Percentiles rank a stretch among this genome's conserved stretches.
Conservation (phyloP, 768 basidiomycete genomes). For the Suillus cothurnatus region DNA sequence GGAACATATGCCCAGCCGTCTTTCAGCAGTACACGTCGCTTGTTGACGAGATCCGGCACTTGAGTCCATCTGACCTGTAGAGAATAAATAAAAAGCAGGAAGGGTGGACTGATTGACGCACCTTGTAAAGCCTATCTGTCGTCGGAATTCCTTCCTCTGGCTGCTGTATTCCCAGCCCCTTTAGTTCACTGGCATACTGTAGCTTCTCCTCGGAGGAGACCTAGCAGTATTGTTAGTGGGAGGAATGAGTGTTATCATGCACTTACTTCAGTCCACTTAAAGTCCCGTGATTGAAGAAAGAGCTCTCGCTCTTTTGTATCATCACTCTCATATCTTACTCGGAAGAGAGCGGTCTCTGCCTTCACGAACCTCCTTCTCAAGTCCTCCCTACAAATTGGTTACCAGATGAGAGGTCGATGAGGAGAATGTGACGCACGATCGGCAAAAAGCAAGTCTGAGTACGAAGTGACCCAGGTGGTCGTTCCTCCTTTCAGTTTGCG, state of each 20-base stretch:
- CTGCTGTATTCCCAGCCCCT: conserved; percentile 27
- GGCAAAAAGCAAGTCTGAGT: conserved; percentile 90
- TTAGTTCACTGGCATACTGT: conserved; percentile 48
- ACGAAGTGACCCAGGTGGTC: conserved; percentile 96
- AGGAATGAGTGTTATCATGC: neutral
- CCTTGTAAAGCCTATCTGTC: conserved; percentile 67
- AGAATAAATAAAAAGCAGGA: neutral
- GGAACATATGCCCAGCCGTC: conserved; percentile 92
- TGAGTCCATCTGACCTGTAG: conserved; percentile 94
- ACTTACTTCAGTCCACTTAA: conserved; percentile 65
- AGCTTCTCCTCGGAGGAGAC: conserved; percentile 62
- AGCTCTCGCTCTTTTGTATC: conserved; percentile 53
- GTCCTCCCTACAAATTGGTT: conserved; percentile 66
- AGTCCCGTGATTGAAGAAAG: conserved; percentile 68
- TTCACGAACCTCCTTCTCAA: conserved; percentile 86
- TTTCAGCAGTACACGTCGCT: conserved; percentile 74
- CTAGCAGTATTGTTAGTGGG: conserved; percentile 34
- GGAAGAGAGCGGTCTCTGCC: conserved; percentile 85
- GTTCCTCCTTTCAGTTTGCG: conserved; percentile 67
- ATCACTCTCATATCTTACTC: conserved; percentile 74
- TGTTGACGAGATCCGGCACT: conserved; percentile 90
- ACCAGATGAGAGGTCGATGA: neutral
- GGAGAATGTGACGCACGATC: conserved; percentile 67
- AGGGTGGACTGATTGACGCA: conserved; percentile 25
- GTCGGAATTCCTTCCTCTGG: neutral